These are phyloP conservation scores for Ceratobasidium sp. DNA, from an alignment of 1,284 basidiomycete genomes.

Conservation along the genomic window DNA sequence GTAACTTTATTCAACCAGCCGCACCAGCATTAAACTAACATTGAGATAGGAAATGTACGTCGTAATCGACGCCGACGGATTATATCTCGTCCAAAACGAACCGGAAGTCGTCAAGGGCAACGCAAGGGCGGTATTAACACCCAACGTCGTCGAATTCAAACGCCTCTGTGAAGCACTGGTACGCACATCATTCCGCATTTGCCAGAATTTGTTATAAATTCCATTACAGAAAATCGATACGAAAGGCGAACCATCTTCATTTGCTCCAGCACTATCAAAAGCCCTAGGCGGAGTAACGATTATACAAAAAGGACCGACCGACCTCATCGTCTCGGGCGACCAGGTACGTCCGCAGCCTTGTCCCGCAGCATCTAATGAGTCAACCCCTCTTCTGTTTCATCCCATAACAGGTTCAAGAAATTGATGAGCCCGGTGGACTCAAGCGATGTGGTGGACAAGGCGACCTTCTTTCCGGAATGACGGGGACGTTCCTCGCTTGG, in stretches of 20 bases:
- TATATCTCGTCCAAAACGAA: conserved; percentile 84
- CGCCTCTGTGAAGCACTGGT: conserved; percentile 83
- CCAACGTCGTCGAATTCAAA: conserved; percentile 95
- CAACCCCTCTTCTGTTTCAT: too few relatives aligned
- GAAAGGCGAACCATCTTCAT: conserved; percentile 48
- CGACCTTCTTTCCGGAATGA: conserved; percentile 89
- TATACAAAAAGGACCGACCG: conserved; percentile 88
- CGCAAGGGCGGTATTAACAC: conserved; percentile 85
- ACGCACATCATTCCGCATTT: conserved; percentile 50
- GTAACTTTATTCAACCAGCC: background rate
- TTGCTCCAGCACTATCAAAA: conserved; percentile 61
- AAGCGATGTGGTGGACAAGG: conserved; percentile 97
- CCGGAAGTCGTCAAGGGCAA: conserved; percentile 84
- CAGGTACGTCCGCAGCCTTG: conserved; percentile 25
- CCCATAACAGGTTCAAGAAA: too few relatives aligned
- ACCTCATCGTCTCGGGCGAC: conserved; percentile 64
- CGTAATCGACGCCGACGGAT: conserved; percentile 93
- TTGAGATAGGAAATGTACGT: conserved; percentile 81
- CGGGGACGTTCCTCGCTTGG: conserved; percentile 94
- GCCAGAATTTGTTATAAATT: background rate
- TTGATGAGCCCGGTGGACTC: conserved; percentile 81
- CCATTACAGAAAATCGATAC: conserved; percentile 38
- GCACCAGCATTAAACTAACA: conserved; percentile 60
- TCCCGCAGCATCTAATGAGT: too few relatives aligned
- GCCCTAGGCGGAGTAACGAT: conserved; percentile 89